Conservation (phyloP, 768 basidiomycete species). For the Russula foetens region DNA sequence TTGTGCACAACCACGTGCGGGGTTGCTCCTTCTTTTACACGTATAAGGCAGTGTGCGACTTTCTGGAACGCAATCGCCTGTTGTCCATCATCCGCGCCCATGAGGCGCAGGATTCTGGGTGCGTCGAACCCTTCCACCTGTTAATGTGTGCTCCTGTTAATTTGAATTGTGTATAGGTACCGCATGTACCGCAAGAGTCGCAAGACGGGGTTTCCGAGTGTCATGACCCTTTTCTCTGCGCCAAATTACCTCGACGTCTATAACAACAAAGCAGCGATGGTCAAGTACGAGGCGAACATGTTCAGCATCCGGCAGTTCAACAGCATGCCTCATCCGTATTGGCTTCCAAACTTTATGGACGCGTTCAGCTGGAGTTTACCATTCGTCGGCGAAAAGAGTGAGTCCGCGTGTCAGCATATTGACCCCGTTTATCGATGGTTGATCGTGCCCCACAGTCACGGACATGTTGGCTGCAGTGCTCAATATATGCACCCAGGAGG, state of each 20-base stretch:
- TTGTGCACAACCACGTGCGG: slow-evolving; percentile 92
- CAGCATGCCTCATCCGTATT: slow-evolving; percentile 89
- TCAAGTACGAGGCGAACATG: slow-evolving; percentile 98
- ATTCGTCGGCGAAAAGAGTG: slow-evolving; percentile 95
- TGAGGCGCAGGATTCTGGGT: slow-evolving; percentile 97
- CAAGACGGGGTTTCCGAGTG: slow-evolving; percentile 96
- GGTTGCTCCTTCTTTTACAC: slow-evolving; percentile 96
- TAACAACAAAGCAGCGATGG: slow-evolving; percentile 97
- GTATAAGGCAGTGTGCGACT: slow-evolving; percentile 94
- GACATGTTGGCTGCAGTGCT: slow-evolving; percentile 98
- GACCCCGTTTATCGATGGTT: neutral
- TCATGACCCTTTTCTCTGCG: slow-evolving; percentile 99
- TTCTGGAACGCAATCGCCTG: slow-evolving; percentile 94
- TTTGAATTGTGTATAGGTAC: slow-evolving; percentile 44
- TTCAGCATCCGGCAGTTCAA: slow-evolving; percentile 99
- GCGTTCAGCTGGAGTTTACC: slow-evolving; percentile 98
- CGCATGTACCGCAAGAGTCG: slow-evolving; percentile 99
- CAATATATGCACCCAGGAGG: slow-evolving; percentile 96
- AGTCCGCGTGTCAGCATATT: slow-evolving; percentile 26
- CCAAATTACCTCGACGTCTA: slow-evolving; percentile 98
- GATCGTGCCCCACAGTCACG: slow-evolving; percentile 57
- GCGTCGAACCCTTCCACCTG: slow-evolving; percentile 24
- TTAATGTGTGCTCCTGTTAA: slow-evolving; percentile 5
- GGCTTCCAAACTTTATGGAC: slow-evolving; percentile 97
- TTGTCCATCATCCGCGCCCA: slow-evolving; percentile 96